Conservation (phyloP, 2,329 filamentous ascomycete species). For the Torrubiellomyces zombiae region DNA sequence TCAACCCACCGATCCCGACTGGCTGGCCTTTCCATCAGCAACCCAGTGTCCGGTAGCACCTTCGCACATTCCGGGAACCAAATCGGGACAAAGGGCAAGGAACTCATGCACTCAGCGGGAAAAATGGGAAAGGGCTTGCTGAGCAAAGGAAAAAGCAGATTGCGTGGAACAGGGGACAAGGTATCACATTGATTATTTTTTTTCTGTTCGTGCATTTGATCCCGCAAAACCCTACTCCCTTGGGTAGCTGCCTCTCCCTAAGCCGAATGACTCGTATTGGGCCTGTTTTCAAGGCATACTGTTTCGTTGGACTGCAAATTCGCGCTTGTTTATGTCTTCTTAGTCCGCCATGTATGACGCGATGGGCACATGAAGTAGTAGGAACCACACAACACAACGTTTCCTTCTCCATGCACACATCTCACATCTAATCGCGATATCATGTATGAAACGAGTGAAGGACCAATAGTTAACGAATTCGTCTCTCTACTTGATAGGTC, state of each 20-base stretch:
- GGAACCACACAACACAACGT: conserved; percentile 11
- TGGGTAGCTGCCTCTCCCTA: too few species aligned
- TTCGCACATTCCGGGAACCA: conserved; percentile 42
- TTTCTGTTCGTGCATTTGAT: conserved; percentile 10
- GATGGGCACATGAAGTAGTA: conserved; percentile 23
- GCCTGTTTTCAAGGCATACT: not conserved
- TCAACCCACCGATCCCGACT: conserved; percentile 19
- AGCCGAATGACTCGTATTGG: too few species aligned
- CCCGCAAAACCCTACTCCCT: conserved; percentile 4
- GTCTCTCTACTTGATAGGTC: conserved; percentile 13
- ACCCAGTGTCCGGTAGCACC: conserved; percentile 24
- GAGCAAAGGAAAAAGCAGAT: conserved; percentile 77
- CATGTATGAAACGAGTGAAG: too few species aligned
- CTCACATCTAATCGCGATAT: too few species aligned
- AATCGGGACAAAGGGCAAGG: conserved; percentile 73
- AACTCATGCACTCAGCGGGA: conserved; percentile 70
- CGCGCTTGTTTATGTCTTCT: too few species aligned
- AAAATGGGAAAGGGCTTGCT: conserved; percentile 83
- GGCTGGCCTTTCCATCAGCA: conserved; percentile 17
- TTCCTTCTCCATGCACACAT: conserved; percentile 8
- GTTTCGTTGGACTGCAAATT: too few species aligned
- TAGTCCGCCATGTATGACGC: conserved; percentile 17
- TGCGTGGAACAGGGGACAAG: conserved; percentile 63
- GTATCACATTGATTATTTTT: conserved; percentile 54
- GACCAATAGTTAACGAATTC: conserved; percentile 19